Evolutionary conservation across 768 basidiomycete species (phyloP).

Genomic region (Xanthoconium purpureum): DNA sequence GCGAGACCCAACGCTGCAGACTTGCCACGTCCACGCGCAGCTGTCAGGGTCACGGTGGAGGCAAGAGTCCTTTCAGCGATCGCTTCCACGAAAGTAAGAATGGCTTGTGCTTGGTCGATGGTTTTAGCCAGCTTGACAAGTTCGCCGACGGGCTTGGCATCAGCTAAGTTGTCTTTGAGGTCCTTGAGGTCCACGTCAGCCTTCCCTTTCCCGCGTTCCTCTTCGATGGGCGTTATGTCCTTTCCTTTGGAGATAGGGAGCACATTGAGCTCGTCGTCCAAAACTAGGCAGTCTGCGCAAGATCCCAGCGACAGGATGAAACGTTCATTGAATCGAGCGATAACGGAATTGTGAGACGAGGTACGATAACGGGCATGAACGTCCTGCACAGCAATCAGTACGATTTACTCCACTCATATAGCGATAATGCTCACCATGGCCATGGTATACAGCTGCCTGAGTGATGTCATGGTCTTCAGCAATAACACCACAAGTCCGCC

Average conservation of each 20-base stretch:
- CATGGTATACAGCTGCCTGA: slow-evolving; percentile 91
- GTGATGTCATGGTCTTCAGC: slow-evolving; percentile 91
- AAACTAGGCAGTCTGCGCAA: slow-evolving; percentile 86
- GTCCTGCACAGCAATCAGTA: slow-evolving; percentile 54
- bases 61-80: slow-evolving; percentile 90
- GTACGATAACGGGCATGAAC: slow-evolving; percentile 95
- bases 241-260: slow-evolving; percentile 94
- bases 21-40: slow-evolving; percentile 93
- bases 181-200: slow-evolving; percentile 68
- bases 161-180: slow-evolving; percentile 72
- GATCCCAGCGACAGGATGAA: slow-evolving; percentile 97
- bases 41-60: slow-evolving; percentile 93
- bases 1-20: slow-evolving; percentile 95
- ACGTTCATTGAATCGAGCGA: slow-evolving; percentile 97
- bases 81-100: slow-evolving; percentile 93
- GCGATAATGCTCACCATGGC: slow-evolving; percentile 51
- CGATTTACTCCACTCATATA: neutral
- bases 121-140: slow-evolving; percentile 90
- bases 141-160: slow-evolving; percentile 84
- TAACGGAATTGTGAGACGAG: slow-evolving; percentile 80
- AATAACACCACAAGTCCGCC: slow-evolving; percentile 87
- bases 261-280: slow-evolving; percentile 98
- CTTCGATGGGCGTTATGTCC: slow-evolving; percentile 72
- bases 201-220: slow-evolving; percentile 46
- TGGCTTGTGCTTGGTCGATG: slow-evolving; percentile 89